Percentiles rank a stretch among this genome's conserved stretches.
phyloP scores from a whole-genome alignment of 805 yeast species.

The Lipomyces sp. region DNA sequence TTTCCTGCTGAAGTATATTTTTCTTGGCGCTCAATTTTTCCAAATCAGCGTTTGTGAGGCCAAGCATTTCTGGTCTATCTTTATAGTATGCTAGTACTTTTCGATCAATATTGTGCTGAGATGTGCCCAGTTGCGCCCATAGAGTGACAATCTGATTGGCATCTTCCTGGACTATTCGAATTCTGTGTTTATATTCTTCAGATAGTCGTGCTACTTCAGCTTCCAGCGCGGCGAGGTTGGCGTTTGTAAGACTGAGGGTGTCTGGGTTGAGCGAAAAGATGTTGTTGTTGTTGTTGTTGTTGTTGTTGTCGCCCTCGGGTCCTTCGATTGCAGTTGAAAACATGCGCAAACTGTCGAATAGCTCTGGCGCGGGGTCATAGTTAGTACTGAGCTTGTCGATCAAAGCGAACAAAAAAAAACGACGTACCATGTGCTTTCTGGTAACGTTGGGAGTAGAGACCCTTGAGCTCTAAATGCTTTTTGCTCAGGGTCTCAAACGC shows the following conservation, averaged over 20 bases:
- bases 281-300: conserved; percentile 14
- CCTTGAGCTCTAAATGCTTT: conserved; percentile 32
- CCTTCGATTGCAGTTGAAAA: conserved; percentile 39
- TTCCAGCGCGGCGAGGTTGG: conserved; percentile 38
- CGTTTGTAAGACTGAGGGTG: conserved; percentile 39
- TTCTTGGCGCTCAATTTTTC: conserved; percentile 38
- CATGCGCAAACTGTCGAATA: conserved; percentile 33
- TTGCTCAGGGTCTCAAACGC: conserved; percentile 26
- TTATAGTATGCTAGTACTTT: conserved; percentile 37
- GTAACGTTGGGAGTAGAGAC: conserved; percentile 38
- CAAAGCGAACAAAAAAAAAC: not conserved
- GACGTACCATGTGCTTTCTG: conserved; percentile 32
- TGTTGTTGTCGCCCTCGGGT: conserved; percentile 25
- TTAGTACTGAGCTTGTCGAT: conserved; percentile 3
- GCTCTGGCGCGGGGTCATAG: conserved; percentile 7
- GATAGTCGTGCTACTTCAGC: conserved; percentile 39
- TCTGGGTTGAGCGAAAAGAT: conserved; percentile 32
- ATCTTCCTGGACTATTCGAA: conserved; percentile 32
- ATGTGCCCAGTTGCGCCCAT: conserved; percentile 46
- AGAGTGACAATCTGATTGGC: conserved; percentile 41
- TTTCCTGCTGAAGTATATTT: conserved; percentile 46
- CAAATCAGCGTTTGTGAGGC: conserved; percentile 42
- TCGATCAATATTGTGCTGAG: conserved; percentile 42
- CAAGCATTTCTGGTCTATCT: conserved; percentile 40
- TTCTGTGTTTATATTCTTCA: conserved; percentile 37